Evolutionary conservation across 2,329 filamentous ascomycete genomes (phyloP), one percentile per base, ranked within the genome.

Genomic region (Epichloe coenophiala): DNA sequence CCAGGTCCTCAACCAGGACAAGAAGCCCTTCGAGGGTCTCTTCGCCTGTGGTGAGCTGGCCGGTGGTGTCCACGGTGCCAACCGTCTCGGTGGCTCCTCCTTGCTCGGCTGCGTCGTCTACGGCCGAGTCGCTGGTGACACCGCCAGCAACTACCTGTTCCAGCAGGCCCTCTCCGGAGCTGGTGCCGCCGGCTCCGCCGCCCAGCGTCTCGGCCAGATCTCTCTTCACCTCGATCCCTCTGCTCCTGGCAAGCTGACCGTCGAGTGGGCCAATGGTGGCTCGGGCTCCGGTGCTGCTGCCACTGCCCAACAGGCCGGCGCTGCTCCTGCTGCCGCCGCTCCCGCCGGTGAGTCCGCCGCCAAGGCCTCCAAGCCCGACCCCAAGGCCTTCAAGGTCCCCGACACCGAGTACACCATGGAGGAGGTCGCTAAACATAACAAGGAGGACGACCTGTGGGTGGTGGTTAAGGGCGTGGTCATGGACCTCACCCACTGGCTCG

Each of bases 391-490:
- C 73, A 76, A 80, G 67, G 80, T 98, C 19, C 93, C 93, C 2
- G 89, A 95, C 63, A 91, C 88, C 71, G 91, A 97, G 70, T 96
- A 78, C 73, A 80, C 82, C 38, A 81, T 97, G 73, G 93, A 98
- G 65, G 93, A 98, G 72, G 78, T 98, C 37, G 88, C 88, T 56
- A 94, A 96, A 81, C 93, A 98, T 78, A 97, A 98, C 81, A 95
- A 82, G 70, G 96, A 96, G 77, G 90, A 91, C 35, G 88, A 95
- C 65, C 77, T 98, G 21, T 98, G 93, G 93, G 94, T 98, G 53
- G 91, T 91, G 1, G 93, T 98, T 67, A 98, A 98, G 84, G 93
- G 93, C 51, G 83, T 96, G 46, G 90, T 98, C 54, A 78, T 97
- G 74, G 88, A 98, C 69, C 77, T 98, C 51, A 87, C 84, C 56